A percentile compares a stretch with the other conserved stretches of the same genome.
Conservation (phyloP, 2,329 filamentous ascomycete species). For the Lecanicillium sp. region DNA sequence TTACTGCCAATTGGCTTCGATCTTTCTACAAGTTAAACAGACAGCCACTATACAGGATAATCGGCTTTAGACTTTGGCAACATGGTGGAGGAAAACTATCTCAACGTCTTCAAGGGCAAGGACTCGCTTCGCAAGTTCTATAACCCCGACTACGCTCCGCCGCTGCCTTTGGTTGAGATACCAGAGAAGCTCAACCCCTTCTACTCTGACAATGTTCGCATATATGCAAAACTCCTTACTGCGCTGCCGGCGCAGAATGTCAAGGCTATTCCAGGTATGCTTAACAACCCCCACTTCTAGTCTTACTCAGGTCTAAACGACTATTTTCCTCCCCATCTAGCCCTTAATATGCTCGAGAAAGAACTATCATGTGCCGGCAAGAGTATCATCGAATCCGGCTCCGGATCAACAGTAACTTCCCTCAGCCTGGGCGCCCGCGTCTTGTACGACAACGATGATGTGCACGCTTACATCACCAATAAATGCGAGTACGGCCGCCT, state of each 20-base stretch:
- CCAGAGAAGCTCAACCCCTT: conserved; percentile 51
- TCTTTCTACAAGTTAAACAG: not conserved
- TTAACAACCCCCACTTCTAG: not conserved
- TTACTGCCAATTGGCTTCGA: not conserved
- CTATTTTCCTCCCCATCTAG: conserved; percentile 14
- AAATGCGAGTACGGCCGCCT: conserved; percentile 32
- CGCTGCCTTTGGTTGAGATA: conserved; percentile 54
- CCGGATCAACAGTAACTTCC: conserved; percentile 56
- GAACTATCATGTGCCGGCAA: conserved; percentile 37
- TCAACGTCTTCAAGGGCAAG: conserved; percentile 51
- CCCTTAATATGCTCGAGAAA: conserved; percentile 44
- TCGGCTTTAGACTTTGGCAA: conserved; percentile 7
- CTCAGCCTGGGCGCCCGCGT: conserved; percentile 37
- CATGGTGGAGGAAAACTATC: conserved; percentile 22
- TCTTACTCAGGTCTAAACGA: conserved; percentile 13
- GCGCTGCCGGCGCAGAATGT: conserved; percentile 57
- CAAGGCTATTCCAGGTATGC: conserved; percentile 51
- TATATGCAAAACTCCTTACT: conserved; percentile 61
- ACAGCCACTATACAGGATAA: not conserved
- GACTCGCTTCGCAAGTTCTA: conserved; percentile 53
- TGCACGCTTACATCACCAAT: conserved; percentile 44
- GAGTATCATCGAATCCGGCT: conserved; percentile 54
- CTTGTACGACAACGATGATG: conserved; percentile 33
- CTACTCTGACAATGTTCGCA: conserved; percentile 49
- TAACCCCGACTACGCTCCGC: conserved; percentile 50